Base-by-base conservation (phyloP, 805 yeast species). In the Teunomyces pallodes region DNA sequence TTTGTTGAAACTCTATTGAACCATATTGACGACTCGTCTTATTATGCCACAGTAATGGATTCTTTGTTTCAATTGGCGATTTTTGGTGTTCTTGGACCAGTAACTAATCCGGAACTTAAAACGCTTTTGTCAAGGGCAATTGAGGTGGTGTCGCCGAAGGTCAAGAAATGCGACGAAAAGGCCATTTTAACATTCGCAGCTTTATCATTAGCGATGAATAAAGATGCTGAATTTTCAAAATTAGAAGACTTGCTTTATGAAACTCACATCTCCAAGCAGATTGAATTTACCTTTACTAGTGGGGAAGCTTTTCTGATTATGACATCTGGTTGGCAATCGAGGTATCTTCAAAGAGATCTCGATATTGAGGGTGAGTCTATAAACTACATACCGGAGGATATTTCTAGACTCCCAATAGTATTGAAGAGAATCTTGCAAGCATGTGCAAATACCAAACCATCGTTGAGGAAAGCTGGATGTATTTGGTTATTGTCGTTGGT, bases 231-330 rank as follows among this genome's bases (percentile, higher is more conserved):
- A 2, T 54, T 46, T 6, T 53, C 56, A 9, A 60, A 70, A 1
- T 72, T 70, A 47, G 79, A 84, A 40, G 61, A 71, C 7, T 54
- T 65, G 1, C 57, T 90, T 1, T 82, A 75, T 55, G 84, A 79
- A 3, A 75, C 87, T 0, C 83, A 86, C 60, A 62, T 60, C 4
- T 78, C 90, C 0, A 89, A 86, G 52, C 89, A 87, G 51, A 72
- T 82, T n/a, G 97, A 92, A 51, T 80, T 74, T 44, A 66, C 86
- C 16, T 89, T 92, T 54, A 76, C 90, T 0, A 77, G 84, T 42
- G 97, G 98, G 46, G 98, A 92, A 61, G 90, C 96, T 0, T 66
- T 91, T 14, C 75, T 87, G 24, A 72, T 88, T 10, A 58, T 86
- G 4, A 84, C 88, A 0, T 76, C 82, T 14, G 96, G 96, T 0